These are phyloP conservation scores for Tetrapisispora iriomotensis DNA, from an alignment of 805 yeast species.

Conservation along the genomic window DNA sequence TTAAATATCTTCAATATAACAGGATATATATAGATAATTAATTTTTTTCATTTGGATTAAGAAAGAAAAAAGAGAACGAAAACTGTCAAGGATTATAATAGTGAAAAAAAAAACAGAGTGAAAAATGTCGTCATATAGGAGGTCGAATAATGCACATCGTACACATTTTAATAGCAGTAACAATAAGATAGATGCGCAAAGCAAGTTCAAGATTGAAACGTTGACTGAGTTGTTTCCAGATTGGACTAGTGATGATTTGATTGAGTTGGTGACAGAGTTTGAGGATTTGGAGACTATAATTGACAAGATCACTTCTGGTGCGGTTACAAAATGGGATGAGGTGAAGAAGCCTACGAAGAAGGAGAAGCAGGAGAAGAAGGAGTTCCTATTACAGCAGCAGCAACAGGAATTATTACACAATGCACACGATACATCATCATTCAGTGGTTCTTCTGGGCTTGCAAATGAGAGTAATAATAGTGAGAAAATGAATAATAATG, in stretches of 20 bases:
- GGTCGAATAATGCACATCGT: conserved; percentile 9
- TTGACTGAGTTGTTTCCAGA: conserved; percentile 86
- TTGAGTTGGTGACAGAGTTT: conserved; percentile 64
- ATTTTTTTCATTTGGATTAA: too few species aligned
- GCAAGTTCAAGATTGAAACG: conserved; percentile 38
- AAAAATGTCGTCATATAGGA: conserved; percentile 19
- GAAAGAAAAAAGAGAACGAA: too few species aligned
- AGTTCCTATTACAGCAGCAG: conserved; percentile 12
- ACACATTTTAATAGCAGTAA: conserved; percentile 1
- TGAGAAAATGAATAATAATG: too few species aligned
- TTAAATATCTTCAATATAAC: too few species aligned
- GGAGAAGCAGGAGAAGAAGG: conserved; percentile 34
- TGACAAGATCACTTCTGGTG: conserved; percentile 82
- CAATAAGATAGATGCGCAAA: conserved; percentile 26
- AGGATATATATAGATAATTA: too few species aligned
- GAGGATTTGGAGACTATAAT: conserved; percentile 71
- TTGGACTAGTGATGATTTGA: conserved; percentile 83
- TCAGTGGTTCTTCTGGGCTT: too few species aligned
- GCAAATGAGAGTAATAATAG: too few species aligned
- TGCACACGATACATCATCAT: conserved; percentile 4
- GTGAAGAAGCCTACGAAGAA: conserved; percentile 60
- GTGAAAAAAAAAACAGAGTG: conserved; percentile 8
- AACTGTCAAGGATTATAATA: too few species aligned
- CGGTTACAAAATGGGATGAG: conserved; percentile 89
- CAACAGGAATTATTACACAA: conserved; percentile 9